Evolutionary conservation across 163 green algal species (phyloP).

Genomic region (Chlorella variabilis): DNA sequence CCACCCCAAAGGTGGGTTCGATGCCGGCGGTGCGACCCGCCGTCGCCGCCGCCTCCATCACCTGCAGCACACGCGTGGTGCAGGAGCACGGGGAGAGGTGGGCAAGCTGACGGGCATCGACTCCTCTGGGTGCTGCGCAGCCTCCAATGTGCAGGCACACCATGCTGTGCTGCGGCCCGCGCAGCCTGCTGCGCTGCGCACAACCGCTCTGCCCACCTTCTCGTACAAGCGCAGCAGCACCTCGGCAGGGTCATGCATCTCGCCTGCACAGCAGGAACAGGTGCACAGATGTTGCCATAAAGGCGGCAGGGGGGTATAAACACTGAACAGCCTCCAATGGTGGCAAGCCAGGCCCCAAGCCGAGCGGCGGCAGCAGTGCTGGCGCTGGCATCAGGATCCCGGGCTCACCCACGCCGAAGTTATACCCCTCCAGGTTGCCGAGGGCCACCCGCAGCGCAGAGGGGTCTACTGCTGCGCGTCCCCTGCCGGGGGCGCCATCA

Average conservation of each 20-base stretch:
- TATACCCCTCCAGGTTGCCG: background rate
- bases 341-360: background rate
- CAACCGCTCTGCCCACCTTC: background rate
- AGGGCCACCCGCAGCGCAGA: slow-evolving; percentile 20
- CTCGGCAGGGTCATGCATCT: slow-evolving; percentile 38
- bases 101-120: no score
- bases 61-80: background rate
- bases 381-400: background rate
- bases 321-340: background rate
- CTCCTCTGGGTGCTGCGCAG: no score
- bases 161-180: no score
- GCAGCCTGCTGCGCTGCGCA: no score
- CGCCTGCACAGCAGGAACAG: slow-evolving; percentile 8
- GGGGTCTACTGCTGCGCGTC: slow-evolving; percentile 2
- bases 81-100: no score
- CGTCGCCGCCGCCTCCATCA: background rate
- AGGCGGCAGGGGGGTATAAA: background rate
- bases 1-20: background rate
- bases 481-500: no score
- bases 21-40: background rate
- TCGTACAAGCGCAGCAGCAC: slow-evolving; percentile 38
- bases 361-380: background rate
- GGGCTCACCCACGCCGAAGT: background rate
- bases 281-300: no score
- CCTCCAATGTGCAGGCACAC: no score